A percentile compares a stretch with the other conserved stretches of the same genome.
phyloP scores from a whole-genome alignment of 2,329 filamentous ascomycete genomes.

The Nemania serpens region DNA sequence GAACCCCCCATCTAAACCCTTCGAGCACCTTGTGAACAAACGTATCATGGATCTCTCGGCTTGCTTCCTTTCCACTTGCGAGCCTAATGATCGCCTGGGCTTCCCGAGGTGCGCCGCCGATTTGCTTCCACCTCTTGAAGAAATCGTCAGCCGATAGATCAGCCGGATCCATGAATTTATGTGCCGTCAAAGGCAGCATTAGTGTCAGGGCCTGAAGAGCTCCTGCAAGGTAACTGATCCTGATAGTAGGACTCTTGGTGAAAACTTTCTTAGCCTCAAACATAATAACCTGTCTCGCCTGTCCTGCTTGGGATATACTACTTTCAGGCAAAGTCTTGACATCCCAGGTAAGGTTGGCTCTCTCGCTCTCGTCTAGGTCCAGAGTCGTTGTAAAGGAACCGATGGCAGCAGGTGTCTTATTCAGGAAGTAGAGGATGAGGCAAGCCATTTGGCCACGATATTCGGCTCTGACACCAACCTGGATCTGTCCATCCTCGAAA shows the following conservation, averaged over 20 bases:
- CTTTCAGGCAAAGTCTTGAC: constrained; percentile 88
- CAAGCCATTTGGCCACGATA: constrained; percentile 96
- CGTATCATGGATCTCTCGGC: constrained; percentile 68
- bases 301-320: constrained; percentile 71
- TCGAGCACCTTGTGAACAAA: constrained; percentile 76
- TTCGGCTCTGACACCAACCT: constrained; percentile 89
- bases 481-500: constrained; percentile 93
- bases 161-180: constrained; percentile 97
- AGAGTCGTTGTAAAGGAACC: constrained; percentile 93
- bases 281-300: constrained; percentile 93
- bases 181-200: constrained; percentile 83
- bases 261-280: constrained; percentile 87
- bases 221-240: constrained; percentile 92
- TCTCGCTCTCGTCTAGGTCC: constrained; percentile 74
- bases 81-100: constrained; percentile 85
- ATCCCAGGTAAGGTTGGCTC: constrained; percentile 76
- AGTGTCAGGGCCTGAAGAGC: constrained; percentile 90
- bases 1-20: constrained; percentile 86
- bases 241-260: constrained; percentile 82
- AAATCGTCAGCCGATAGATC: constrained; percentile 89
- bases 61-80: constrained; percentile 55
- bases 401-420: constrained; percentile 85
- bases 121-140: constrained; percentile 99
- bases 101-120: constrained; percentile 85
- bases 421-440: constrained; percentile 92